Conservation (phyloP, 805 yeast species). For the Vanderwaltozyma verrucispora region DNA sequence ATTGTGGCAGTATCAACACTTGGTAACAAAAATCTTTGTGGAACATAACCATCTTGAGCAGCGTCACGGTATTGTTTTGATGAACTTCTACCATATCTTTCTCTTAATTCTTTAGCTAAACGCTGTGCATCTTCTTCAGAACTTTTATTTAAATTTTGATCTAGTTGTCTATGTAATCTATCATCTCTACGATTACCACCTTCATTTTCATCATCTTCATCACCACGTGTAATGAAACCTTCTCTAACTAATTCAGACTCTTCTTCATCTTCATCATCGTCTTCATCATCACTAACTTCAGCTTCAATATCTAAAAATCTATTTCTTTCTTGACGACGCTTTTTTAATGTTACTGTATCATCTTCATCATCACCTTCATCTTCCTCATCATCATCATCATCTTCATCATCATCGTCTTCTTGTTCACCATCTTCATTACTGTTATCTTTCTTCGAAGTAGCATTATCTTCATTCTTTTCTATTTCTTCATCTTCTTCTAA, state of each 20-base stretch:
- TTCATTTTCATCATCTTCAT: conserved; percentile 42
- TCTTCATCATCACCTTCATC: conserved; percentile 53
- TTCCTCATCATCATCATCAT: conserved; percentile 40
- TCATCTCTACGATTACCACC: conserved; percentile 44
- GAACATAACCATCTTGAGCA: conserved; percentile 68
- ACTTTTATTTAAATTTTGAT: conserved; percentile 72
- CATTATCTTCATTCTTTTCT: background rate
- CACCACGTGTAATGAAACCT: conserved; percentile 54
- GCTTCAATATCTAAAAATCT: conserved; percentile 98
- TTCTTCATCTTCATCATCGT: conserved; percentile 84
- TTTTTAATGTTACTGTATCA: conserved; percentile 35
- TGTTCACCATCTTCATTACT: conserved; percentile 34
- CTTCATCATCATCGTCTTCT: conserved; percentile 31
- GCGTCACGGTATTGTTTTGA: conserved; percentile 71
- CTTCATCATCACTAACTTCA: conserved; percentile 97
- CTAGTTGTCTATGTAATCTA: conserved; percentile 83
- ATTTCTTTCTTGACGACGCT: conserved; percentile 47
- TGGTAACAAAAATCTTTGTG: conserved; percentile 88
- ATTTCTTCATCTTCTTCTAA: conserved; percentile 1
- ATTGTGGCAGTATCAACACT: conserved; percentile 94
- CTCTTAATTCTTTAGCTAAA: conserved; percentile 83
- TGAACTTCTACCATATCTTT: conserved; percentile 81
- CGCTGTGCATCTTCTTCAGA: conserved; percentile 94
- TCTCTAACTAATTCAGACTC: conserved; percentile 79
- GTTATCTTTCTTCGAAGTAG: background rate